Percentiles rank a stretch among this genome's conserved stretches.
Conservation (phyloP, 1,139 yeast genomes). For the Hansenula sp. region DNA sequence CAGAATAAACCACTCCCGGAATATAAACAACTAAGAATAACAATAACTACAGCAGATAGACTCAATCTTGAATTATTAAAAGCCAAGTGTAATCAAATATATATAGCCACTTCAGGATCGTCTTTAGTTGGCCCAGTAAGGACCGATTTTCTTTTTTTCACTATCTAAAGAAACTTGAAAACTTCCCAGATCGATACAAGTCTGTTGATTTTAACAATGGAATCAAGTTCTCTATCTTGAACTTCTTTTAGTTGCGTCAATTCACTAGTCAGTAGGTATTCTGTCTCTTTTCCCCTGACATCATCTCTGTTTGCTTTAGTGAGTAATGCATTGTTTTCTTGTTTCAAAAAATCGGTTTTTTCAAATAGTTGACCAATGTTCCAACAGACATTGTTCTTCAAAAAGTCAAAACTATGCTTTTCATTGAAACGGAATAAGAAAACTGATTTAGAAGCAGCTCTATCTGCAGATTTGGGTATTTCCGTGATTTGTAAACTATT, state of each 20-base stretch:
- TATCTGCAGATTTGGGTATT: slow-evolving; percentile 85
- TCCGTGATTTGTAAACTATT: slow-evolving; percentile 79
- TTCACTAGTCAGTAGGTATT: slow-evolving; percentile 71
- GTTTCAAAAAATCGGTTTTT: slow-evolving; percentile 53
- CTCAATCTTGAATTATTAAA: no score
- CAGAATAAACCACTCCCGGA: no score
- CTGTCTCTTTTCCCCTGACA: slow-evolving; percentile 79
- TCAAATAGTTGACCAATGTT: slow-evolving; percentile 65
- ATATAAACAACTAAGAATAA: no score
- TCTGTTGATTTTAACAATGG: slow-evolving; percentile 52
- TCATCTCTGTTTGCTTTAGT: slow-evolving; percentile 86
- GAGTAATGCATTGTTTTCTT: slow-evolving; percentile 61
- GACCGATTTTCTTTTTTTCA: neutral
- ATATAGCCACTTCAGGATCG: no score
- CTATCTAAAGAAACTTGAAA: slow-evolving; percentile 32
- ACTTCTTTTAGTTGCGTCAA: slow-evolving; percentile 63
- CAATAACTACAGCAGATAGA: no score
- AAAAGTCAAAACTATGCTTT: slow-evolving; percentile 42
- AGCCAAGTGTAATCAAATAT: no score
- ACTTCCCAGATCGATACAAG: slow-evolving; percentile 51
- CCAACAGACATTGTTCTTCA: slow-evolving; percentile 56
- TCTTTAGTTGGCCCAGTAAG: no score
- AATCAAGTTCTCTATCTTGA: slow-evolving; percentile 51
- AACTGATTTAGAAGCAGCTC: slow-evolving; percentile 88
- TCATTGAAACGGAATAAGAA: slow-evolving; percentile 75